Conservation (phyloP, 2,329 filamentous ascomycete genomes). For the Microdochium trichocladiopsis region DNA sequence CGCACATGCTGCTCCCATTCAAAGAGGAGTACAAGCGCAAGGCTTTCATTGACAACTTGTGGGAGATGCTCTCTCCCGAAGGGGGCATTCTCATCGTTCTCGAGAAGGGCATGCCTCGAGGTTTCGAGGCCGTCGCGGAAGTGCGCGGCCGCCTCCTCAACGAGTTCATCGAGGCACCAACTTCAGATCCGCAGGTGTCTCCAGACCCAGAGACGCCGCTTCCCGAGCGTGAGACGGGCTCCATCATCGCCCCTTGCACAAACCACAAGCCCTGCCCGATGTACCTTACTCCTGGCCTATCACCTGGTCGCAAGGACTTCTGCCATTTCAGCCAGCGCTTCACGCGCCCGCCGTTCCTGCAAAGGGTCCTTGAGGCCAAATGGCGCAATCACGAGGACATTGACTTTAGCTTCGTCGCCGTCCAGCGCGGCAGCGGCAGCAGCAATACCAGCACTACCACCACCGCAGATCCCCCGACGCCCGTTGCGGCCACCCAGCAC, state of each 20-base stretch:
- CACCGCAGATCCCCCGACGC: conserved; percentile 3
- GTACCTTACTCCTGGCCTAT: conserved; percentile 67
- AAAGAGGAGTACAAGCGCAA: conserved; percentile 72
- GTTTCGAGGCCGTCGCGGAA: conserved; percentile 86
- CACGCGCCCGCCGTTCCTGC: conserved; percentile 74
- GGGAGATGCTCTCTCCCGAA: conserved; percentile 75
- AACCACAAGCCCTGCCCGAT: conserved; percentile 86
- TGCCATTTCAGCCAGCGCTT: conserved; percentile 90
- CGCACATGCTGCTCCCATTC: conserved; percentile 72
- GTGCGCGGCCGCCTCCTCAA: conserved; percentile 74
- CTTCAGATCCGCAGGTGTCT: conserved; percentile 18
- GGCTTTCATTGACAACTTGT: conserved; percentile 77
- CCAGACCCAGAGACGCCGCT: conserved; percentile 29
- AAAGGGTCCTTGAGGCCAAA: conserved; percentile 61
- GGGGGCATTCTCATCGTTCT: conserved; percentile 82
- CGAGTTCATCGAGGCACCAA: conserved; percentile 44
- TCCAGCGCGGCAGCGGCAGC: conserved; percentile 63
- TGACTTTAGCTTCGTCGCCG: conserved; percentile 80
- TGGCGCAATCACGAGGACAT: conserved; percentile 84
- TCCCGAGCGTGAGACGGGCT: conserved; percentile 48
- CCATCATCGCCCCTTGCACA: conserved; percentile 73
- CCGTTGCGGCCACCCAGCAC: conserved; percentile 6
- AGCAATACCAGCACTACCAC: not conserved
- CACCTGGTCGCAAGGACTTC: conserved; percentile 73
- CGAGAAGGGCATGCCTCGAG: conserved; percentile 85